Conservation (phyloP, 768 basidiomycete genomes). For the Mycena epipterygia region DNA sequence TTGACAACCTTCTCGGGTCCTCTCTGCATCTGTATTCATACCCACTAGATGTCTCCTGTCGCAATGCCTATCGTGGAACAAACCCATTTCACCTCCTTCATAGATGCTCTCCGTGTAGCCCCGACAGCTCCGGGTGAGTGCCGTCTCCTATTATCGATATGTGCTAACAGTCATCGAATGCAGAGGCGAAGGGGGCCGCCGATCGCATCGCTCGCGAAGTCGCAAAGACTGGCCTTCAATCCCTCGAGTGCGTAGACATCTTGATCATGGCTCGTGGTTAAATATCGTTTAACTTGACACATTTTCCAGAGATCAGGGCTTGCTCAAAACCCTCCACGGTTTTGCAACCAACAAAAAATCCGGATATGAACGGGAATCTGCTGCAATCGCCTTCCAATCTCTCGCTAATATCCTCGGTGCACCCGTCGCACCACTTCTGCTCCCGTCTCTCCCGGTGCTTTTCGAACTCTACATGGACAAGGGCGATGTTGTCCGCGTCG, state of each 20-base stretch:
- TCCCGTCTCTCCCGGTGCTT: slow-evolving; percentile 82
- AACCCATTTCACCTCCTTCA: slow-evolving; percentile 59
- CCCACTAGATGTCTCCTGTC: slow-evolving; percentile 67
- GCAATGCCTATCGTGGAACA: slow-evolving; percentile 59
- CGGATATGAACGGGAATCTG: slow-evolving; percentile 90
- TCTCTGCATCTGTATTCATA: slow-evolving; percentile 43
- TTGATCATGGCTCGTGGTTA: slow-evolving; percentile 3
- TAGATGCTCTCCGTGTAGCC: slow-evolving; percentile 53
- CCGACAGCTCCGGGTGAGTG: slow-evolving; percentile 72
- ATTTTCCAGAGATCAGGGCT: slow-evolving; percentile 67
- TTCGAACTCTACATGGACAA: slow-evolving; percentile 94
- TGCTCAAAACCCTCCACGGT: slow-evolving; percentile 73
- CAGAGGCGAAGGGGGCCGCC: slow-evolving; percentile 88
- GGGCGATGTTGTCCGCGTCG: slow-evolving; percentile 89
- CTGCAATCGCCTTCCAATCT: slow-evolving; percentile 85
- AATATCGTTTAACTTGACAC: slow-evolving; percentile 1
- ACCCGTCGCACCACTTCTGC: slow-evolving; percentile 77
- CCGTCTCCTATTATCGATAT: neutral
- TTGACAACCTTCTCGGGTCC: slow-evolving; percentile 38
- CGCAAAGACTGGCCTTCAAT: slow-evolving; percentile 70
- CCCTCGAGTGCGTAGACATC: slow-evolving; percentile 69
- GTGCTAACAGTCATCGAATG: slow-evolving; percentile 21
- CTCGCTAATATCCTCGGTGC: slow-evolving; percentile 79
- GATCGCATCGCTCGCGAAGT: slow-evolving; percentile 85
- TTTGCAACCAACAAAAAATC: slow-evolving; percentile 90